Conservation (phyloP, 352 stramenopile species). For the Pythium graminicola region DNA sequence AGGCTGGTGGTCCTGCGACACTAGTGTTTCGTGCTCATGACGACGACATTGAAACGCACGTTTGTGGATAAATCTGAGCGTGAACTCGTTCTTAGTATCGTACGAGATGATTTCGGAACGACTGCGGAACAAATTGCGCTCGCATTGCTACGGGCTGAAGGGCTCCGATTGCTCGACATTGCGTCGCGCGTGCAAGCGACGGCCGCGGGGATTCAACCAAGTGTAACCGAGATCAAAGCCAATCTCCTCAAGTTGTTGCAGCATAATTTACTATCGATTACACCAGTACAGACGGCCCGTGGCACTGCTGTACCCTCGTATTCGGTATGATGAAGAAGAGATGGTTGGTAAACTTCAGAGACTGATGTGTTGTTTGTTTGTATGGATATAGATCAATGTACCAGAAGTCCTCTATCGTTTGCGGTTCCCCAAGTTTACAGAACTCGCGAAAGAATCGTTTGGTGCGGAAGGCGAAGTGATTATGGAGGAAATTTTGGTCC, state of each 20-base stretch:
- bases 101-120: constrained; percentile 78
- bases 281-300: constrained; percentile 28
- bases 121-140: constrained; percentile 52
- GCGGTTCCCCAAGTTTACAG: constrained; percentile 80
- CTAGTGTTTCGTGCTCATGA: neutral
- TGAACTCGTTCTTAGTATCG: constrained; percentile 57
- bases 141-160: constrained; percentile 59
- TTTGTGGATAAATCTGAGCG: constrained; percentile 73
- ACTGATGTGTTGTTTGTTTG: neutral
- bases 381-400: constrained; percentile 54
- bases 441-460: constrained; percentile 69
- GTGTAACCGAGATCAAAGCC: constrained; percentile 72
- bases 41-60: constrained; percentile 7
- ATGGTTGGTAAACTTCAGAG: no score
- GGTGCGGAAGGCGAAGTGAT: constrained; percentile 76
- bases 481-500: constrained; percentile 84
- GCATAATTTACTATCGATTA: constrained; percentile 77
- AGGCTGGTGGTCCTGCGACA: constrained; percentile 4
- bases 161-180: constrained; percentile 58
- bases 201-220: constrained; percentile 29
- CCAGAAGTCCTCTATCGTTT: constrained; percentile 74
- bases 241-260: constrained; percentile 82
- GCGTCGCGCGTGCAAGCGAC: constrained; percentile 47
- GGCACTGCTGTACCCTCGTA: constrained; percentile 33
- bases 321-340: constrained; percentile 33